Conservation (phyloP, 768 basidiomycete genomes). For the Hypholoma fasciculare region DNA sequence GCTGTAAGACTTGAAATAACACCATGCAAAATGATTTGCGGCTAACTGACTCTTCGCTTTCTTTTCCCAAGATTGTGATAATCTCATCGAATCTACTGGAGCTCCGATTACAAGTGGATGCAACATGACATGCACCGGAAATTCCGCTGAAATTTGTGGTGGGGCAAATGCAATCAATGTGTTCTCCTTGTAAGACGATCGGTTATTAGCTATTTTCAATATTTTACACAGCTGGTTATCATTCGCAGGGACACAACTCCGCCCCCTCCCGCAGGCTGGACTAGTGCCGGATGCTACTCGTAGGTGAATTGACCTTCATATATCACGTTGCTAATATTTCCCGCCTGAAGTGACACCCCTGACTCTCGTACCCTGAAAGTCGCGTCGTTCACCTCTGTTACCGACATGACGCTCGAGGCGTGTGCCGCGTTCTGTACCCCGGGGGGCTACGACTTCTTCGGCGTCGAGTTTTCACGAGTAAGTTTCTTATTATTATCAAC, state of each 20-base stretch:
- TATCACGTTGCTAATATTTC: background rate
- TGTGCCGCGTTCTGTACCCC: slow-evolving; percentile 46
- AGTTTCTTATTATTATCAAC: background rate
- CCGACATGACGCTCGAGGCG: slow-evolving; percentile 59
- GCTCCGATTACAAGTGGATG: slow-evolving; percentile 48
- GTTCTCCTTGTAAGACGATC: slow-evolving; percentile 1
- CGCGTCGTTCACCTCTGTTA: slow-evolving; percentile 37
- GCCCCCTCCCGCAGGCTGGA: background rate
- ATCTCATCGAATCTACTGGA: slow-evolving; percentile 37
- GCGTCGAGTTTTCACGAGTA: slow-evolving; percentile 34
- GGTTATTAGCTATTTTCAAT: background rate
- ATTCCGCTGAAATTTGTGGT: slow-evolving; percentile 56
- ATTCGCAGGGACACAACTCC: background rate
- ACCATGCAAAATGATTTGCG: background rate
- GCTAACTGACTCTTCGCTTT: background rate
- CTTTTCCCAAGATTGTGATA: slow-evolving; percentile 54
- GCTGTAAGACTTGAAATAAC: slow-evolving; percentile 15
- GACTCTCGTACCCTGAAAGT: slow-evolving; percentile 55
- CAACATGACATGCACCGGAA: slow-evolving; percentile 57
- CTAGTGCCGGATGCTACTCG: slow-evolving; percentile 1
- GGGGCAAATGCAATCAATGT: slow-evolving; percentile 34
- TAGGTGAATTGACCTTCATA: background rate
- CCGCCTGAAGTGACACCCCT: slow-evolving; percentile 46
- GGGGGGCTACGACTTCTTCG: slow-evolving; percentile 56
- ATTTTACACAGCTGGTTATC: background rate